A percentile compares a stretch with the other conserved stretches of the same genome.
Conservation (phyloP, 148 eudicot species). For the Gaultheria prostrata region DNA sequence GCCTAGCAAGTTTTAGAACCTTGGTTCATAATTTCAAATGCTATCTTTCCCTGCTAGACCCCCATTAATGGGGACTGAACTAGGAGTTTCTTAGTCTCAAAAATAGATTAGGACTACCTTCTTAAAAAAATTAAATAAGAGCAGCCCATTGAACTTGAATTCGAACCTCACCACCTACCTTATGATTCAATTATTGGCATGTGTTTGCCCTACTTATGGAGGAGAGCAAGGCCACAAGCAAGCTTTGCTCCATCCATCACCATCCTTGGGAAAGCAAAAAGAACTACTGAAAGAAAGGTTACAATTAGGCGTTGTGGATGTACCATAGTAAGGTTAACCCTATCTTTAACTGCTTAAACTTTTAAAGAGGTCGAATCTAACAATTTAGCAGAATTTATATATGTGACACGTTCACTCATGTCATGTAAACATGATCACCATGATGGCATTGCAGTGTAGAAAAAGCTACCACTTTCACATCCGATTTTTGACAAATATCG, state of each 20-base stretch:
- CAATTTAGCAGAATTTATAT: neutral
- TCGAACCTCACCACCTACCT: neutral
- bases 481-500: no score
- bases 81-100: no score
- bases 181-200: neutral
- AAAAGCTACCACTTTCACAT: no score
- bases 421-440: no score
- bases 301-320: neutral
- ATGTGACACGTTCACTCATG: neutral
- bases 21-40: no score
- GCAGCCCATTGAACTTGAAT: neutral
- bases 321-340: neutral
- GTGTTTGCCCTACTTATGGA: neutral
- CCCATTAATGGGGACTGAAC: neutral
- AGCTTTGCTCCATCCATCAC: neutral
- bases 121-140: no score
- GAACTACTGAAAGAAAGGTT: neutral
- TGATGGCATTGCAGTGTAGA: no score
- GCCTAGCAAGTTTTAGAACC: no score
- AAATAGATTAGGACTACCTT: no score
- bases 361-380: neutral
- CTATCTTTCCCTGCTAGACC: neutral
- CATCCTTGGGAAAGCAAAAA: neutral
- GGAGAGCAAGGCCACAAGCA: no score
- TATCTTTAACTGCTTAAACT: neutral